These are phyloP conservation scores for Monosporascus ibericus DNA, from an alignment of 2,329 filamentous ascomycete species.

Conservation along the genomic window DNA sequence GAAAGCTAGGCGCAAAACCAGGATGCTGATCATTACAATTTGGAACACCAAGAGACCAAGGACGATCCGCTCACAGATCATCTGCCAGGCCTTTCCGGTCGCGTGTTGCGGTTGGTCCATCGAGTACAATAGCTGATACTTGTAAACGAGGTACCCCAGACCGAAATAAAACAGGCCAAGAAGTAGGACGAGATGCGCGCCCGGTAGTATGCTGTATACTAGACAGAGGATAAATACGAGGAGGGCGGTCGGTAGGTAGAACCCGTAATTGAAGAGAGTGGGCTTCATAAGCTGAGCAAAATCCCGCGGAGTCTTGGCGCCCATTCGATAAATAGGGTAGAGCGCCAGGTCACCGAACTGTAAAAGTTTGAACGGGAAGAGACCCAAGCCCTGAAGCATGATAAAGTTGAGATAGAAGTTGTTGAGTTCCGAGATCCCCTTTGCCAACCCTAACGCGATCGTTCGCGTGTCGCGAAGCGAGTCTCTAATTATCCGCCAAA, in stretches of 20 bases:
- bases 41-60: slow-evolving; percentile 86
- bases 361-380: slow-evolving; percentile 87
- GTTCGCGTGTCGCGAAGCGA: slow-evolving; percentile 72
- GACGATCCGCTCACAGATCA: slow-evolving; percentile 90
- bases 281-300: slow-evolving; percentile 76
- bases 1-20: slow-evolving; percentile 70
- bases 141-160: slow-evolving; percentile 84
- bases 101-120: slow-evolving; percentile 97
- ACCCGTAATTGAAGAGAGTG: slow-evolving; percentile 89
- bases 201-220: slow-evolving; percentile 82
- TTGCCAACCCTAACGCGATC: slow-evolving; percentile 69
- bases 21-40: slow-evolving; percentile 79
- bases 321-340: slow-evolving; percentile 73
- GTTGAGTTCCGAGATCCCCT: slow-evolving; percentile 66
- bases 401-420: slow-evolving; percentile 93
- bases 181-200: slow-evolving; percentile 74
- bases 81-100: slow-evolving; percentile 89
- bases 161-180: slow-evolving; percentile 79
- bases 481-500: slow-evolving; percentile 66
- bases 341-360: slow-evolving; percentile 81
- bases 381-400: slow-evolving; percentile 84
- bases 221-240: slow-evolving; percentile 92
- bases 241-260: slow-evolving; percentile 87
- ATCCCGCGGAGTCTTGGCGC: slow-evolving; percentile 83
- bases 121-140: slow-evolving; percentile 94